phyloP scores from a whole-genome alignment of 2,329 filamentous ascomycete species.

The Cytospora leucostoma region DNA sequence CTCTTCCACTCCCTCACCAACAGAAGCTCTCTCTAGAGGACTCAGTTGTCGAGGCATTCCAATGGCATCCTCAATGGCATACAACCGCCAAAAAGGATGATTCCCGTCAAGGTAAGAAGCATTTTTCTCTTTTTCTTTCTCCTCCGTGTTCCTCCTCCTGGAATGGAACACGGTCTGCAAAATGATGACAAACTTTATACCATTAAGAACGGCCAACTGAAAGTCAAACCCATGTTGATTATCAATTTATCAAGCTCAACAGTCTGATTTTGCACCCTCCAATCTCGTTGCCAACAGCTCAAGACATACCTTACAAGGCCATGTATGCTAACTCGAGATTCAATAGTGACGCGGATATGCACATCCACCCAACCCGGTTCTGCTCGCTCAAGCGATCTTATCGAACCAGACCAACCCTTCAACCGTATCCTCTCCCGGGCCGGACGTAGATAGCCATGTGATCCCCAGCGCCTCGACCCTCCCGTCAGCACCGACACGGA shows the following conservation, averaged over 20 bases:
- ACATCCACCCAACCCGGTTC: not conserved
- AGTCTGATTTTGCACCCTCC: conserved; percentile 50
- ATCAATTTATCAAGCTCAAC: conserved; percentile 61
- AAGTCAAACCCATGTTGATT: conserved; percentile 32
- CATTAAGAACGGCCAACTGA: conserved; percentile 33
- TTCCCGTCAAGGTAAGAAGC: not conserved
- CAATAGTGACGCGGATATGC: conserved; percentile 17
- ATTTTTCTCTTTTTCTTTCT: not conserved
- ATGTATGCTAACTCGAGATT: conserved; percentile 10
- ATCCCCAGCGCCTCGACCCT: conserved; percentile 34
- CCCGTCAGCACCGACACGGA: conserved; percentile 36
- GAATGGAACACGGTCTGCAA: conserved; percentile 5
- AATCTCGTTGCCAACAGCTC: not conserved
- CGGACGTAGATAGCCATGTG: conserved; percentile 33
- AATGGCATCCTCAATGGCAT: not conserved
- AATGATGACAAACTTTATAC: conserved; percentile 30
- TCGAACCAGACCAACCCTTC: conserved; percentile 39
- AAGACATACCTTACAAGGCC: not conserved
- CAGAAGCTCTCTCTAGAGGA: not conserved
- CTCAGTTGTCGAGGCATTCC: not conserved
- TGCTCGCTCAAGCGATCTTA: conserved; percentile 28
- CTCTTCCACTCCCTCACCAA: no score
- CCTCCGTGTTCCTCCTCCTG: not conserved
- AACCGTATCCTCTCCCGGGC: conserved; percentile 31
- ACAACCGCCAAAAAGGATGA: not conserved